Evolutionary conservation across 345 rosid genomes (phyloP).

Genomic region (Sisymbrium irio): DNA sequence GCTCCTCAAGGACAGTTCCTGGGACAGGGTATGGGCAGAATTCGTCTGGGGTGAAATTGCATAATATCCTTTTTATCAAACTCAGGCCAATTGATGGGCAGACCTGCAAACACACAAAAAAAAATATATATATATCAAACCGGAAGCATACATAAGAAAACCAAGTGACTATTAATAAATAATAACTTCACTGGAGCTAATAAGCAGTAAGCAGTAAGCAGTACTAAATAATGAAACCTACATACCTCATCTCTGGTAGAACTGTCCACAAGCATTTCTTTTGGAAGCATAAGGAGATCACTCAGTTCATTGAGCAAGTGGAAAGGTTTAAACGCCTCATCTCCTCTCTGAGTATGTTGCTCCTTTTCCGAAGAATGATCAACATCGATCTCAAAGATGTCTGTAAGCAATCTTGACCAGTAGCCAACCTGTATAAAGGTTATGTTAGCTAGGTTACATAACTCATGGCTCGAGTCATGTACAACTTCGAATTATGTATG

Average conservation of each 20-base stretch:
- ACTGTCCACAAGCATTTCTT: conserved; percentile 81
- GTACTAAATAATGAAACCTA: conserved; percentile 18
- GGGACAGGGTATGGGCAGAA: conserved; percentile 91
- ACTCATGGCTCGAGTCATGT: conserved; percentile 1
- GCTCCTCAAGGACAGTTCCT: conserved; percentile 79
- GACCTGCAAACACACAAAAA: conserved; percentile 46
- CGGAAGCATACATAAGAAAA: not conserved
- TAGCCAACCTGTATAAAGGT: conserved; percentile 64
- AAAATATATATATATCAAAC: conserved; percentile 1
- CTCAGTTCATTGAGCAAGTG: conserved; percentile 72
- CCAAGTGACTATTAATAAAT: not conserved
- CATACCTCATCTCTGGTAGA: conserved; percentile 69
- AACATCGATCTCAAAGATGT: conserved; percentile 55
- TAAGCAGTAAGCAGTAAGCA: not conserved
- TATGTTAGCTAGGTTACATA: conserved; percentile 6
- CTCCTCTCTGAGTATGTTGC: conserved; percentile 34
- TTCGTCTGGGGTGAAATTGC: conserved; percentile 96
- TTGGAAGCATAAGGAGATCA: conserved; percentile 96
- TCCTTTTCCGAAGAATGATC: conserved; percentile 47
- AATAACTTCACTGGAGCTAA: not conserved
- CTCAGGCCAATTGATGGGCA: conserved; percentile 78
- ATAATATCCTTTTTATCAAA: conserved; percentile 72
- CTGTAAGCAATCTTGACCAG: conserved; percentile 87
- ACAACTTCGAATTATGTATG: not conserved
- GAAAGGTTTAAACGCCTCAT: conserved; percentile 48